Evolutionary conservation across 257 asterid genomes (phyloP), one percentile per base, ranked within the genome.

Genomic region (Verbascum thapsus): DNA sequence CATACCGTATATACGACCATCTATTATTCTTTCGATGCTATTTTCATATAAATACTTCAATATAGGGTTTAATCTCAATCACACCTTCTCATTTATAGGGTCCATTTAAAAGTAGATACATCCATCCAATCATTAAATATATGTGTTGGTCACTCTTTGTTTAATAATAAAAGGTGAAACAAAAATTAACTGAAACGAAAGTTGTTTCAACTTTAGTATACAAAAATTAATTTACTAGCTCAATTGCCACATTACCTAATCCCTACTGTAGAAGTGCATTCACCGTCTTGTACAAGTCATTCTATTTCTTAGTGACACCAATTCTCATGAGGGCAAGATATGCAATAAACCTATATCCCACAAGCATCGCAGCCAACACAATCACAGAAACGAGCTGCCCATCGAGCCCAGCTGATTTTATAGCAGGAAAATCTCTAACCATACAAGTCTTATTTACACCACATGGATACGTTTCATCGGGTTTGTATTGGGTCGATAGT

Each of bases 321-420:
- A 79, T 63, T 49, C 85, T 82, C 75, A 48, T 73, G 39, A 82
- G 88, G 10, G 86, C 81, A n/a, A 75, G 19, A 51, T 85, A 85
- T 7, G 88, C 87, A 16, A 85, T 48, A 1, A 82, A 18, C 63
- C 88, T 73, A 17, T 77, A 85, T 0, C 71, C 82, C 34, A 85
- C 82, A 39, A 85, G 83, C 88, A 82, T 82, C 19, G 74, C 6
- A 17, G 58, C 71, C 76, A 85, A 35, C 5, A 79, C 92, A 42
- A 78, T n/a, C 3, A 80, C 34, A 0, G 80, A 64, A 1, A 45
- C 5, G 7, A 32, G 50, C 53, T 16, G 23, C 58, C 80, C 81
- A 23, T 72, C 60, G 0, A 80, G 80, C 32, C 88, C 88, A 2
- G 76, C 71, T 6, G 67, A 5, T 56, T 80, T 73, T 15, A 82